Conservation (phyloP, 768 basidiomycete species). For the Psilocybe tampanensis region DNA sequence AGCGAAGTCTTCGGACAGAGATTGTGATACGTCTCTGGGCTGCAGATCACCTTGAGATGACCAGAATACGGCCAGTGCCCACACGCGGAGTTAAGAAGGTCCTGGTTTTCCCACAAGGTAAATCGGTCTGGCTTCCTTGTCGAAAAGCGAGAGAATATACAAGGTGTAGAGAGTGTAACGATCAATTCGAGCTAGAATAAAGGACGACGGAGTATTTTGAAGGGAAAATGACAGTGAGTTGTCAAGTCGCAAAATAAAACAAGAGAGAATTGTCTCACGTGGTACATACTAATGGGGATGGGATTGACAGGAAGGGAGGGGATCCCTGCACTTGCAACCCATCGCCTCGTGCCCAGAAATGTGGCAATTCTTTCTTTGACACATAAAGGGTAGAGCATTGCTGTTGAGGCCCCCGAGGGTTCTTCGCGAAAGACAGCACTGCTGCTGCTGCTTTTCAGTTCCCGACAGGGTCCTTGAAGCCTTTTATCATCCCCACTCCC, state of each 20-base stretch:
- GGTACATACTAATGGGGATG: not conserved
- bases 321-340: slow-evolving; percentile 15
- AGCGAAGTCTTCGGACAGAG: not conserved
- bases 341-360: slow-evolving; percentile 37
- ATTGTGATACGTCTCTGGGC: not conserved
- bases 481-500: slow-evolving; percentile 19
- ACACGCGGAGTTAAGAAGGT: slow-evolving; percentile 7
- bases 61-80: not conserved
- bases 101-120: slow-evolving; percentile 4
- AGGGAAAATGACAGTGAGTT: slow-evolving; percentile 13
- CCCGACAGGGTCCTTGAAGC: slow-evolving; percentile 20
- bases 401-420: slow-evolving; percentile 30
- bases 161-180: not conserved
- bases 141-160: not conserved
- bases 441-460: slow-evolving; percentile 23
- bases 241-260: slow-evolving; percentile 8
- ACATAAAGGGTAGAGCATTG: slow-evolving; percentile 31
- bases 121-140: not conserved
- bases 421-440: slow-evolving; percentile 30
- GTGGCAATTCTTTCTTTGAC: slow-evolving; percentile 23
- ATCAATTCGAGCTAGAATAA: slow-evolving; percentile 6
- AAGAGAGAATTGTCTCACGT: slow-evolving; percentile 6
- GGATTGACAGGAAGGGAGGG: not conserved
- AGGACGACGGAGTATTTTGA: slow-evolving; percentile 1
- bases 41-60: slow-evolving; percentile 10